Percentiles rank a stretch among this genome's conserved stretches.
phyloP scores from a whole-genome alignment of 2,329 filamentous ascomycete genomes.

The Pseudocercospora fuligena region DNA sequence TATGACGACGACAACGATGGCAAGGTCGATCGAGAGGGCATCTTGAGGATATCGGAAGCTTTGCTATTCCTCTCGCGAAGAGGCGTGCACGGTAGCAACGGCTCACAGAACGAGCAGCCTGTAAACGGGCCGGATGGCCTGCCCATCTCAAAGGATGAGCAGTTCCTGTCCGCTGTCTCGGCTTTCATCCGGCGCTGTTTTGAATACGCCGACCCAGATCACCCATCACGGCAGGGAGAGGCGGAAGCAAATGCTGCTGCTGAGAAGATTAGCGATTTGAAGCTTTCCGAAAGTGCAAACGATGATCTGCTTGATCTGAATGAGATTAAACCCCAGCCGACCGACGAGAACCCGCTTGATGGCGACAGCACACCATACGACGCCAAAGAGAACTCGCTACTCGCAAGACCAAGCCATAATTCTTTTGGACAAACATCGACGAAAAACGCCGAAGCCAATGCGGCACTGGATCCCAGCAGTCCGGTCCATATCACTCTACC shows the following conservation, averaged over 20 bases:
- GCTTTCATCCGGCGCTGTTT: conserved; percentile 96
- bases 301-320: conserved; percentile 66
- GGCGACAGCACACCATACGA: conserved; percentile 7
- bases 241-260: conserved; percentile 42
- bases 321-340: conserved; percentile 42
- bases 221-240: conserved; percentile 35
- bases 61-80: conserved; percentile 88
- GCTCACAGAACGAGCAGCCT: conserved; percentile 1
- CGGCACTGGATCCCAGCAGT: conserved; percentile 87
- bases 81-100: conserved; percentile 67
- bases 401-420: conserved; percentile 36
- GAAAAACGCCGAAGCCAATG: conserved; percentile 79
- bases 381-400: conserved; percentile 32
- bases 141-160: conserved; percentile 70
- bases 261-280: conserved; percentile 64
- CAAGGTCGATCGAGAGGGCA: conserved; percentile 91
- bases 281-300: conserved; percentile 68
- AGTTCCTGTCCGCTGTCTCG: conserved; percentile 89
- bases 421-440: conserved; percentile 49
- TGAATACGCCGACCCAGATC: conserved; percentile 94
- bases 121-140: conserved; percentile 39
- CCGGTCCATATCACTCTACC: conserved; percentile 94
- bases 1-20: conserved; percentile 94
- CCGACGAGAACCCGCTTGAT: conserved; percentile 23
- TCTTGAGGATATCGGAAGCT: conserved; percentile 90